Conservation (phyloP, 1,284 basidiomycete genomes). For the Farysia itapuensis region DNA sequence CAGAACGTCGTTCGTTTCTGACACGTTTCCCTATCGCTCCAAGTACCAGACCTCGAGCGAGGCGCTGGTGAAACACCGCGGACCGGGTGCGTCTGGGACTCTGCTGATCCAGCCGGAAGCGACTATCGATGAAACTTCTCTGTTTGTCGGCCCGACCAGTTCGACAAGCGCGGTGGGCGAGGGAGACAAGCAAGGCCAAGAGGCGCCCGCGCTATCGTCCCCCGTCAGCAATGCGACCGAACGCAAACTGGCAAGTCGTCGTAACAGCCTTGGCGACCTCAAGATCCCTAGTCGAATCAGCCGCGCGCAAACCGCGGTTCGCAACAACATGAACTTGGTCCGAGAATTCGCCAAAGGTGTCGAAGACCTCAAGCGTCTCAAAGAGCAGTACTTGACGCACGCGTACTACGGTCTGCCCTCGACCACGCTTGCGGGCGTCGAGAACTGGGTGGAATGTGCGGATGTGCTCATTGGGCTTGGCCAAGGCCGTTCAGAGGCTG, state of each 20-base stretch:
- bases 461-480: slow-evolving; percentile 46
- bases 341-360: slow-evolving; percentile 47
- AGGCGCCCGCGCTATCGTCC: too few species aligned
- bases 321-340: slow-evolving; percentile 38
- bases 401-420: slow-evolving; percentile 1
- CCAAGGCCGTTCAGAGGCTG: slow-evolving; percentile 34
- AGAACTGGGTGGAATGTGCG: slow-evolving; percentile 46
- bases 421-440: slow-evolving; percentile 2
- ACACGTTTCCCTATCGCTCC: too few species aligned
- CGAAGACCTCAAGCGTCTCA: slow-evolving; percentile 42
- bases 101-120: too few species aligned
- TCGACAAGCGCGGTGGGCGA: too few species aligned
- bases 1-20: too few species aligned
- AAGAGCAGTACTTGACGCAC: slow-evolving; percentile 21
- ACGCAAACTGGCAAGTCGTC: slow-evolving; percentile 6
- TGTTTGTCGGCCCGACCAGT: too few species aligned
- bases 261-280: slow-evolving; percentile 46
- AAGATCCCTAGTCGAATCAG: slow-evolving; percentile 47
- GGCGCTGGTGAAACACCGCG: too few species aligned
- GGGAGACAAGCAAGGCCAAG: too few species aligned
- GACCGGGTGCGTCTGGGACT: too few species aligned
- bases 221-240: too few species aligned
- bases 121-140: too few species aligned
- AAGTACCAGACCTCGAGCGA: too few species aligned
- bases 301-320: slow-evolving; percentile 37